Evolutionary conservation across 2,329 filamentous ascomycete species (phyloP).

Genomic region (Trichoderma endophyticum): DNA sequence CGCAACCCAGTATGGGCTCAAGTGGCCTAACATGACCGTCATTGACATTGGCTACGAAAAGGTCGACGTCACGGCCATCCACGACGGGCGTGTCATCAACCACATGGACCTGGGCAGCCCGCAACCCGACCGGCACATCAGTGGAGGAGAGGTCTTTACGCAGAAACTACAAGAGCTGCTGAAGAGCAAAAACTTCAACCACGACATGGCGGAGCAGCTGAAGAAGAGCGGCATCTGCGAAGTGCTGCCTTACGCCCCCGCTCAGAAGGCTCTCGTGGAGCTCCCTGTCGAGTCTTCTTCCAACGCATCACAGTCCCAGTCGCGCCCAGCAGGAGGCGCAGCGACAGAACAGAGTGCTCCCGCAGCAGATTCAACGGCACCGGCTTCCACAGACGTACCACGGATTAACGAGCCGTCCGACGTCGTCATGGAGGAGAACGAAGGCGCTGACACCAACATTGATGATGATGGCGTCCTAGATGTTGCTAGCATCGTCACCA

Average conservation of each 20-base stretch:
- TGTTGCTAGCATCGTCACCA: slow-evolving; percentile 79
- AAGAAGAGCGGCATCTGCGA: slow-evolving; percentile 66
- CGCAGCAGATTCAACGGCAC: slow-evolving; percentile 16
- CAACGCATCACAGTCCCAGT: slow-evolving; percentile 19
- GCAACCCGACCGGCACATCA: slow-evolving; percentile 47
- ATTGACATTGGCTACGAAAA: slow-evolving; percentile 91
- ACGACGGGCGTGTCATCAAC: slow-evolving; percentile 72
- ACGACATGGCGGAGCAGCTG: slow-evolving; percentile 67
- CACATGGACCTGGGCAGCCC: slow-evolving; percentile 60
- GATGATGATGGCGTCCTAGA: slow-evolving; percentile 73
- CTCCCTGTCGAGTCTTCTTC: slow-evolving; percentile 42
- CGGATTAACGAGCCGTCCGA: slow-evolving; percentile 41
- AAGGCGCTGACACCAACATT: slow-evolving; percentile 27
- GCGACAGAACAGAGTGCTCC: not conserved
- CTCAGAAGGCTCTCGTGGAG: slow-evolving; percentile 45
- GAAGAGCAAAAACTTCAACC: slow-evolving; percentile 53
- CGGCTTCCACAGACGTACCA: slow-evolving; percentile 30
- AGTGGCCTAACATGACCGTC: slow-evolving; percentile 72
- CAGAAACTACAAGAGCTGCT: slow-evolving; percentile 67
- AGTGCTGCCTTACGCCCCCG: slow-evolving; percentile 56
- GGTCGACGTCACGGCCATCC: slow-evolving; percentile 86
- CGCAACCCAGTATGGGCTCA: slow-evolving; percentile 81
- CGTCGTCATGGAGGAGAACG: slow-evolving; percentile 35
- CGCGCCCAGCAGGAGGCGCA: not conserved
- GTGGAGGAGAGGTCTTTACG: slow-evolving; percentile 87